Base-by-base conservation (phyloP, 176 grass and related monocot genomes). In the Carex littledalei region DNA sequence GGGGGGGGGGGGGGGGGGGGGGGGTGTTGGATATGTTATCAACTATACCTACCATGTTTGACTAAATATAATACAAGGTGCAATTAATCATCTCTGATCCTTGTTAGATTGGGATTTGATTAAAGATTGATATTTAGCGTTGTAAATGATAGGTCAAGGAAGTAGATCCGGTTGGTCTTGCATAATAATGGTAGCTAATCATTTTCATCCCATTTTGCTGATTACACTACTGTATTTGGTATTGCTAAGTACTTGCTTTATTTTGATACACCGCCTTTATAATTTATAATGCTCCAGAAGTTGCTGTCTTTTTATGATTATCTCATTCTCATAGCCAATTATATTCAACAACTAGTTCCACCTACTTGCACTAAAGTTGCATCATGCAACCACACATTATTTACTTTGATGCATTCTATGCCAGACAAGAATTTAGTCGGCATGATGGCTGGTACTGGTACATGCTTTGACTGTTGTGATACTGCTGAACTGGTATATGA, bases 61-160 rank as follows among this genome's bases (percentile, higher is more conserved):
- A 49, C 39, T 22, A 49, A 21, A 73, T 72, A 72, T 45, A 50
- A 75, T 75, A 26, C 21, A 53, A 14, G 3, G 17, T 47, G 39
- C 6, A n/a, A 21, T 4, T 21, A 74, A 74, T 74, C 18, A 52
- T 75, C 45, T 75, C 47, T 75, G 53, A 75, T 3, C 31, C 31
- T 24, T 35, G n/a, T 37, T 24, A 29, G 22, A 76, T 54, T 76
- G 21, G 21, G 72, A 76, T 54, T 76, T 68, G 32, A 37, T 39
- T 68, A 32, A 68, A 49, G 8, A 74, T 70, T 74, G n/a, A 29
- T 76, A 54, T 53, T 24, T 6, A 24, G 3, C 22, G 10, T 31
- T 29, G 18, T 81, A 81, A 81, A 37, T 81, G 43, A 81, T 24
- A 81, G 78, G 78, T 63, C 78, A 61, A 62, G 18, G 49, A 60